Conservation (phyloP, 768 basidiomycete genomes). For the Lentinula guzmanii region DNA sequence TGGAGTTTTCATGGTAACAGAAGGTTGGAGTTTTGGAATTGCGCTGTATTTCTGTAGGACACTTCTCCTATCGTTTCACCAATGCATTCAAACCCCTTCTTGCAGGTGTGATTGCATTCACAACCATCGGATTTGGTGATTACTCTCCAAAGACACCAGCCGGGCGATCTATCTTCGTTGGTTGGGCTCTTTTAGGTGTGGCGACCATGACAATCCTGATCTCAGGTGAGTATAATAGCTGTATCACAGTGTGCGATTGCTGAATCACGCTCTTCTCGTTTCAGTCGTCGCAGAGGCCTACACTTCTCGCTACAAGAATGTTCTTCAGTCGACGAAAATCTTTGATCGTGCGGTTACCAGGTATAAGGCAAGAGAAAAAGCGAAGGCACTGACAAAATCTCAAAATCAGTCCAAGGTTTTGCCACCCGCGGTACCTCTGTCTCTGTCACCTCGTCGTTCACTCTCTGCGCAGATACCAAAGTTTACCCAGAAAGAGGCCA, state of each 20-base stretch:
- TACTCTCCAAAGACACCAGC: conserved; percentile 54
- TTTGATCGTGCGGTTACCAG: conserved; percentile 41
- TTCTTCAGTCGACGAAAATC: conserved; percentile 34
- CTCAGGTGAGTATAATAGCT: conserved; percentile 42
- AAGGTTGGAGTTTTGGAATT: conserved; percentile 58
- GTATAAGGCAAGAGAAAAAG: conserved; percentile 23
- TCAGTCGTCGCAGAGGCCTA: conserved; percentile 64
- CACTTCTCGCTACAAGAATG: conserved; percentile 56
- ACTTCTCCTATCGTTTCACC: background rate
- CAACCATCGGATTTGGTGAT: conserved; percentile 69
- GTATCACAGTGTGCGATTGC: background rate
- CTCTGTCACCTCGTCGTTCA: background rate
- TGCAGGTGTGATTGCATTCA: conserved; percentile 66
- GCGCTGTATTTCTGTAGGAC: conserved; percentile 70
- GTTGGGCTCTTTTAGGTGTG: conserved; percentile 75
- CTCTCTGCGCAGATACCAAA: background rate
- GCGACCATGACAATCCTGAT: conserved; percentile 72
- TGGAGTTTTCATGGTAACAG: conserved; percentile 61
- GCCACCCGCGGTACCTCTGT: background rate
- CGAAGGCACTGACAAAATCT: background rate
- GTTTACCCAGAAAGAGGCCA: no score
- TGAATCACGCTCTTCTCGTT: background rate
- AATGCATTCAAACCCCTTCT: background rate
- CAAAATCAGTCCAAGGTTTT: background rate
- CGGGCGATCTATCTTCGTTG: conserved; percentile 71